Percentiles rank a stretch among this genome's conserved stretches.
phyloP scores from a whole-genome alignment of 495 filamentous ascomycete genomes.

The Durotheca rogersii region DNA sequence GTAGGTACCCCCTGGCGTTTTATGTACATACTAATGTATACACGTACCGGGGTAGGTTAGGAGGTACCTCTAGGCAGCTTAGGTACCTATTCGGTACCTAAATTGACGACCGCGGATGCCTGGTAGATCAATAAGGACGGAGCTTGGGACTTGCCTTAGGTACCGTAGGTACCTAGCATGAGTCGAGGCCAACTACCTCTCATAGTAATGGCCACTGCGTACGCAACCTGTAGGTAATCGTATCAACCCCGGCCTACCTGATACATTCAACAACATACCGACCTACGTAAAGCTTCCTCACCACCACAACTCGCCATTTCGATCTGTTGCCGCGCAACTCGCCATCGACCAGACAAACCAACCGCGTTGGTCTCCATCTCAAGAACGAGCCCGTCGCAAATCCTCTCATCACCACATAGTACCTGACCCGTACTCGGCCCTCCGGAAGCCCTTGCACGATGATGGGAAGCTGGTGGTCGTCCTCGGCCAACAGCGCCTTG shows the following conservation, averaged over 20 bases:
- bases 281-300: not conserved
- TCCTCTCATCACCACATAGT: not conserved
- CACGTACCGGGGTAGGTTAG: not conserved
- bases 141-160: too few species aligned
- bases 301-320: not conserved
- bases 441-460: conserved; percentile 31
- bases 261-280: conserved; percentile 1
- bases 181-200: too few species aligned
- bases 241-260: not conserved
- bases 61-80: too few species aligned
- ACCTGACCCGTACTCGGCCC: conserved; percentile 5
- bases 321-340: conserved; percentile 6
- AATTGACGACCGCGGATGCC: too few species aligned
- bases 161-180: not conserved
- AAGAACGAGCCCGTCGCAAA: not conserved
- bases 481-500: conserved; percentile 71
- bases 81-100: not conserved
- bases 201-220: not conserved
- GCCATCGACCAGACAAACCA: conserved; percentile 1
- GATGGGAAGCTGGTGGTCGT: conserved; percentile 92
- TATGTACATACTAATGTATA: not conserved
- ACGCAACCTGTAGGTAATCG: not conserved
- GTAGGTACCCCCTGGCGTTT: too few species aligned
- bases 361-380: not conserved
- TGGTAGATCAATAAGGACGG: too few species aligned